Conservation (phyloP, 305 asterid genomes). For the Fraxinus greggii region DNA sequence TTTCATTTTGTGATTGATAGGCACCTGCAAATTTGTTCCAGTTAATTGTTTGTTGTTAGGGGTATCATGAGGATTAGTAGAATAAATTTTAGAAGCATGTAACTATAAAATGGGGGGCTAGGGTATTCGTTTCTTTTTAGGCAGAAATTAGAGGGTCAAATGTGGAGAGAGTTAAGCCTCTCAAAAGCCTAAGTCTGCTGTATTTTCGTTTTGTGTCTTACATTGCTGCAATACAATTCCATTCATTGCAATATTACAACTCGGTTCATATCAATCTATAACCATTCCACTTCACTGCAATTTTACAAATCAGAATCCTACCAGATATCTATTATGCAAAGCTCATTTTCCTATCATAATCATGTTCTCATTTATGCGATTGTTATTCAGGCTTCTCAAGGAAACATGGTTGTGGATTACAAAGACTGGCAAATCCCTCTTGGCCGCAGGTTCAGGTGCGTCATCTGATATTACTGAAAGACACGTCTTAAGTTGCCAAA, state of each 20-base stretch:
- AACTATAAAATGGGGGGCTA: neutral
- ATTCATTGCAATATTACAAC: neutral
- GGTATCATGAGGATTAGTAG: neutral
- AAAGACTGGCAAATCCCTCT: constrained; percentile 98
- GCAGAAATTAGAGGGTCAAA: neutral
- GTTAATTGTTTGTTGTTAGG: neutral
- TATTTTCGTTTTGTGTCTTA: neutral
- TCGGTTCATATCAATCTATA: neutral
- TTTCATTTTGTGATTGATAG: neutral
- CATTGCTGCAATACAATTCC: neutral
- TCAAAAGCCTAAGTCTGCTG: neutral
- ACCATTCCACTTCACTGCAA: neutral
- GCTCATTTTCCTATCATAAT: constrained; percentile 13
- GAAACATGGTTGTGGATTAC: constrained; percentile 79
- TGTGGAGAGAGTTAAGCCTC: neutral
- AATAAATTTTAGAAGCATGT: neutral
- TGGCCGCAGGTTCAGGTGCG: constrained; percentile 95
- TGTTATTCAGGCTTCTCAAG: constrained; percentile 71
- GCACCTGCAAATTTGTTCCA: neutral
- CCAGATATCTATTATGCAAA: neutral
- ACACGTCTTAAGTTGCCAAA: constrained; percentile 8
- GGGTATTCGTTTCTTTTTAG: neutral
- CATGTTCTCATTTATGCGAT: constrained; percentile 17
- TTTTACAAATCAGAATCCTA: neutral
- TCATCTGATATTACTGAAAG: constrained; percentile 15